Evolutionary conservation across 176 grass and related monocot genomes (phyloP).

Genomic region (Oryza rufipogon): DNA sequence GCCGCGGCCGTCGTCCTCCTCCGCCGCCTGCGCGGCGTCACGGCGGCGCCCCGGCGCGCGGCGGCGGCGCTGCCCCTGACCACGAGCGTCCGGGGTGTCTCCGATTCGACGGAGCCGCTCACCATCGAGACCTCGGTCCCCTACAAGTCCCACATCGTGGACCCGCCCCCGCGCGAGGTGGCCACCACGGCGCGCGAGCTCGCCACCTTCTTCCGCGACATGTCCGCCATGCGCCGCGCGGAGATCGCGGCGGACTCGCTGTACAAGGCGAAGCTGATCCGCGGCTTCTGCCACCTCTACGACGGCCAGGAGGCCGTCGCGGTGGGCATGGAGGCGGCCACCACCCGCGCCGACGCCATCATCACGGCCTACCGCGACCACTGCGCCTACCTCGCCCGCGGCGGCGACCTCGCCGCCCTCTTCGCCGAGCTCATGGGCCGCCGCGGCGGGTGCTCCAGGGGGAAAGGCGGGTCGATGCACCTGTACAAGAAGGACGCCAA

Average conservation of each 20-base stretch:
- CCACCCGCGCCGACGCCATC: slow-evolving; percentile 67
- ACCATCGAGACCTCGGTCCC: slow-evolving; percentile 74
- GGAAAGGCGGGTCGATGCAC: slow-evolving; percentile 94
- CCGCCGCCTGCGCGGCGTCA: slow-evolving; percentile 41
- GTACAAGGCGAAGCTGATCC: slow-evolving; percentile 97
- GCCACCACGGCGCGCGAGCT: slow-evolving; percentile 56
- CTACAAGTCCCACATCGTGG: slow-evolving; percentile 58
- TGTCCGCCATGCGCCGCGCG: slow-evolving; percentile 74
- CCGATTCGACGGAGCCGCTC: slow-evolving; percentile 44
- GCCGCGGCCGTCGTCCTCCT: slow-evolving; percentile 50
- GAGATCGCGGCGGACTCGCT: slow-evolving; percentile 95
- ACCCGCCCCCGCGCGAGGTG: slow-evolving; percentile 45
- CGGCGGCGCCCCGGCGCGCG: background rate
- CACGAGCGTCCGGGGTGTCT: background rate
- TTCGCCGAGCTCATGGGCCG: slow-evolving; percentile 96
- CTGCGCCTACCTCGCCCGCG: slow-evolving; percentile 77
- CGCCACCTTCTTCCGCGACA: slow-evolving; percentile 59
- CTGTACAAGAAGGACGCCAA: slow-evolving; percentile 81
- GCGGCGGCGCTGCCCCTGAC: background rate
- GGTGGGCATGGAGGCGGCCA: slow-evolving; percentile 74
- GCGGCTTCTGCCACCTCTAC: slow-evolving; percentile 97
- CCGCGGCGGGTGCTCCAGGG: slow-evolving; percentile 61
- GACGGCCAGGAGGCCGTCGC: slow-evolving; percentile 89
- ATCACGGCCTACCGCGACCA: slow-evolving; percentile 95
- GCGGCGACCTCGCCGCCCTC: slow-evolving; percentile 52